Base-by-base conservation (phyloP, 176 grass and related monocot genomes). In the Tuctoria greenei region DNA sequence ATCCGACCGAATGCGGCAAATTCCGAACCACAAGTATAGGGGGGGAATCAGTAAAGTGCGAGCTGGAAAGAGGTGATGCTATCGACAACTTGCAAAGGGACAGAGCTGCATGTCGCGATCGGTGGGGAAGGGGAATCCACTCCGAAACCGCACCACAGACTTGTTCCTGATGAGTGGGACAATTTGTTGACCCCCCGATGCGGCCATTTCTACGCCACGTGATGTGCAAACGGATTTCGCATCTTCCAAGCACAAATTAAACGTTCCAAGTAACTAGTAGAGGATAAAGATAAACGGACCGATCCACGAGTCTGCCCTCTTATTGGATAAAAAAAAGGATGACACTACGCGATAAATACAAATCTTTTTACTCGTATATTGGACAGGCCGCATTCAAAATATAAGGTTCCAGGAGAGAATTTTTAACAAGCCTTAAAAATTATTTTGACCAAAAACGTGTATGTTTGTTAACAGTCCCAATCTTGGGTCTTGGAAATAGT, bases 151-250 rank as follows among this genome's bases (percentile, higher is more conserved):
- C 25, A 10, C 73, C 79, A 67, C 67, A 83, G 61, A 35, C 59
- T 71, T 4, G 59, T 72, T 51, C 16, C 17, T 25, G 59, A 34
- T 78, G 73, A 77, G 73, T 82, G 41, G 23, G 85, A 83, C 24
- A 80, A 88, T 79, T 67, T 83, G 80, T 62, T 83, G 80, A 69
- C 67, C 67, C 9, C 9, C 16, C 25, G 46, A 67, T 27, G 49
- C 21, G 27, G 16, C 38, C 56, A 40, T 41, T 64, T 56, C 47
- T 57, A 31, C 61, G 26, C 27, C 56, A 36, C 71, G 34, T 67
- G 59, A 31, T 49, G 73, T 60, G 42, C 24, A 24, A 43, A 75
- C 40, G 8, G 7, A 12, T 11, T 11, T 63, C 43, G 63, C 64
- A 86, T 81, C 81, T 81, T 61, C 84, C 59, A 67, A 43, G 13